Conservation (phyloP, 1,284 basidiomycete genomes). For the Microstroma glucosiphilum region DNA sequence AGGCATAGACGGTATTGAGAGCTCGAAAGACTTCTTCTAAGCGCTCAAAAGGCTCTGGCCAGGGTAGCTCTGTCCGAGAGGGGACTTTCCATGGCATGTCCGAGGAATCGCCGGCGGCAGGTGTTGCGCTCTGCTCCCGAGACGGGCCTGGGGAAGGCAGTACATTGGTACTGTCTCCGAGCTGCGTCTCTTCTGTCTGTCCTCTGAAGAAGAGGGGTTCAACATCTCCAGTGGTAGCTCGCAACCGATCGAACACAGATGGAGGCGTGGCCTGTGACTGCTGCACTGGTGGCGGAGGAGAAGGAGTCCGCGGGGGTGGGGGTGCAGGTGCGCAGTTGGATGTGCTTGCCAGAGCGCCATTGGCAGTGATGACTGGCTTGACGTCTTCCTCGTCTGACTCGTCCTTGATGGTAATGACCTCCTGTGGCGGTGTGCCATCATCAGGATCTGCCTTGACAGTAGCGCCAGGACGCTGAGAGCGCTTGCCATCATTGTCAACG, state of each 20-base stretch:
- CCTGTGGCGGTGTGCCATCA: not conserved
- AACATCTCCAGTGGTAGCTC: not conserved
- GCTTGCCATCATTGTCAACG: not conserved
- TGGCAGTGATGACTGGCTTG: not conserved
- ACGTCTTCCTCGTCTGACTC: constrained; percentile 6
- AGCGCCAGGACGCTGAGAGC: not conserved
- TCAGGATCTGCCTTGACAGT: not conserved
- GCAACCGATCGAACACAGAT: not conserved
- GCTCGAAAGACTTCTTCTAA: constrained; percentile 60
- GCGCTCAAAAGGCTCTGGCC: constrained; percentile 51
- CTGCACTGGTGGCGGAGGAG: not conserved
- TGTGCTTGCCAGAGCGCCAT: not conserved
- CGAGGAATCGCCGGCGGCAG: no score
- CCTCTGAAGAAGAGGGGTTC: not conserved
- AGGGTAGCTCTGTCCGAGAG: constrained; percentile 23
- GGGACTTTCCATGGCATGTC: not conserved
- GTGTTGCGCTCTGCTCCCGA: no score
- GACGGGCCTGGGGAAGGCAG: not conserved
- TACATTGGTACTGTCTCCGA: not conserved
- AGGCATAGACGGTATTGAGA: constrained; percentile 81
- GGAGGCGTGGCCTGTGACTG: not conserved
- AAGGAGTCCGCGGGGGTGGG: constrained; percentile 1
- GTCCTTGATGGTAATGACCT: constrained; percentile 6
- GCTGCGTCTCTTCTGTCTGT: not conserved
- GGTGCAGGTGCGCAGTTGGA: not conserved